These are phyloP conservation scores for Kwoniella sp. DNA, from an alignment of 768 basidiomycete genomes.

Conservation along the genomic window DNA sequence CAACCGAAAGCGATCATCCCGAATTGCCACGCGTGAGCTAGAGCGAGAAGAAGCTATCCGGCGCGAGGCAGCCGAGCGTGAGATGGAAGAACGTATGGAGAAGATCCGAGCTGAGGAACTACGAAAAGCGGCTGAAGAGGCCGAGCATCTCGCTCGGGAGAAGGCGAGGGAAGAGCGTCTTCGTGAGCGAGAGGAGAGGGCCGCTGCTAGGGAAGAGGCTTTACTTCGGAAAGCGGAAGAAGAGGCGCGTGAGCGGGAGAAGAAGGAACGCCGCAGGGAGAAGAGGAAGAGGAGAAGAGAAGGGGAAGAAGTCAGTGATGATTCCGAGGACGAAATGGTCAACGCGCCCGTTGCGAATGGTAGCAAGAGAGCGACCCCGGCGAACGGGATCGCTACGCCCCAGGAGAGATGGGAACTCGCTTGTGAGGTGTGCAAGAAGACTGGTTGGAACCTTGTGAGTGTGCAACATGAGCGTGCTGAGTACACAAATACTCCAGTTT, in stretches of 20 bases:
- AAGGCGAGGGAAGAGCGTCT: constrained; percentile 51
- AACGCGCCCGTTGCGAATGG: background rate
- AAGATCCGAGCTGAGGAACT: constrained; percentile 42
- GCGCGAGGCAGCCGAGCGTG: constrained; percentile 60
- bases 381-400: constrained; percentile 9
- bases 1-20: constrained; percentile 87
- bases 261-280: constrained; percentile 42
- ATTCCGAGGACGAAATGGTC: constrained; percentile 21
- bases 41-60: constrained; percentile 69
- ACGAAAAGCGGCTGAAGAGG: constrained; percentile 34
- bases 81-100: constrained; percentile 56
- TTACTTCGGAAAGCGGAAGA: constrained; percentile 33
- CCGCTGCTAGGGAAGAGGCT: constrained; percentile 55
- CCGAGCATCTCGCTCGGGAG: constrained; percentile 35
- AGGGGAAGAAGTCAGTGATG: constrained; percentile 28
- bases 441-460: constrained; percentile 73
- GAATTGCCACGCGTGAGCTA: constrained; percentile 77
- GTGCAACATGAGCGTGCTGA: too few relatives aligned
- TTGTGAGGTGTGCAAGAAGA: constrained; percentile 79
- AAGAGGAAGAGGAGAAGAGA: constrained; percentile 40
- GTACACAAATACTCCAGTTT: too few relatives aligned
- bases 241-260: constrained; percentile 45
- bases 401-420: constrained; percentile 78
- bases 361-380: constrained; percentile 1
- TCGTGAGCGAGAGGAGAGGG: constrained; percentile 50